Conservation (phyloP, 73 alveolate genomes). For the Tetrahymena malaccensis region DNA sequence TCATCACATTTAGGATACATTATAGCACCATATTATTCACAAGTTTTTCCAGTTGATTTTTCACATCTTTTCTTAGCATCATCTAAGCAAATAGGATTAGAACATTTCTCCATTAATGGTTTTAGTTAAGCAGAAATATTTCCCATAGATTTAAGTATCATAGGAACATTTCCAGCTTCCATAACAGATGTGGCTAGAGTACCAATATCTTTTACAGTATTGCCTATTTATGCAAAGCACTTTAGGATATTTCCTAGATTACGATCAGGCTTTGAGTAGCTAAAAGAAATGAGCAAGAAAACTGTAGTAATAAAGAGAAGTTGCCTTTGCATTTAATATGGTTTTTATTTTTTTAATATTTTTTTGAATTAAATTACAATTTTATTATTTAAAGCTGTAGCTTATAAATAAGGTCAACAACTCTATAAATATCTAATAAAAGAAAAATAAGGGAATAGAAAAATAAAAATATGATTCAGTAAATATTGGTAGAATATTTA, state of each 20-base stretch:
- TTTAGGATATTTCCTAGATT: not conserved
- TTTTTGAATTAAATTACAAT: too few species aligned
- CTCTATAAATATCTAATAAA: too few species aligned
- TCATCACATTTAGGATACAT: slow-evolving; percentile 30
- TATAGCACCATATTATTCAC: too few species aligned
- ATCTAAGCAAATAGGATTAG: not conserved
- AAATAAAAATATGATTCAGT: too few species aligned
- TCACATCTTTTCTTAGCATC: not conserved
- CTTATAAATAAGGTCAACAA: too few species aligned
- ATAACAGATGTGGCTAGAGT: not conserved
- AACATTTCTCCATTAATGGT: not conserved
- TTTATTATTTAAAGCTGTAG: too few species aligned
- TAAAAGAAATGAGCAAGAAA: not conserved
- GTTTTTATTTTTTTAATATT: not conserved
- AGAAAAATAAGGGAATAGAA: too few species aligned
- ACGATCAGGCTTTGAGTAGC: not conserved
- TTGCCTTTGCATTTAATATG: not conserved
- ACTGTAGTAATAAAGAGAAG: not conserved
- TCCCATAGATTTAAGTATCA: not conserved
- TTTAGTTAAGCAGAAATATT: not conserved
- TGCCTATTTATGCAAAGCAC: not conserved
- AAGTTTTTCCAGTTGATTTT: not conserved
- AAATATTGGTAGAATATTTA: too few species aligned
- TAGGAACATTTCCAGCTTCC: not conserved
- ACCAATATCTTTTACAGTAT: not conserved